Conservation (phyloP, 176 grass and related monocot species). For the Phoenix roebelenii region DNA sequence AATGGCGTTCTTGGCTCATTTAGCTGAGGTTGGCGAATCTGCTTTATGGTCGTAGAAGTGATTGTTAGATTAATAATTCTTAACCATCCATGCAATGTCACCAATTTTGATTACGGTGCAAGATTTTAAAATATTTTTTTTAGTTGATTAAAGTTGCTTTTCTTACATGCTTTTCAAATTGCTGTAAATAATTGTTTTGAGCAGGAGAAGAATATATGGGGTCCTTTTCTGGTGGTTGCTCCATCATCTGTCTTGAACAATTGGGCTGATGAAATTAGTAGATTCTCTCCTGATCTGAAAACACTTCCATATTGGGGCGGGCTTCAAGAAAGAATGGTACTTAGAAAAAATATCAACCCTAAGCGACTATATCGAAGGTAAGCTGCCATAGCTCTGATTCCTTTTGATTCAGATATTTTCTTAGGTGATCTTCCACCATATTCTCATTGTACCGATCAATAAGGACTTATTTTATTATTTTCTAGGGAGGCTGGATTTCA, state of each 20-base stretch:
- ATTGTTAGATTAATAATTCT: no score
- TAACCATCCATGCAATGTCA: no score
- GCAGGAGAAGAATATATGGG: slow-evolving; percentile 99
- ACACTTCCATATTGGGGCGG: slow-evolving; percentile 97
- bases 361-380: slow-evolving; percentile 94
- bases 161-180: no score
- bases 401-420: not conserved
- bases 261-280: slow-evolving; percentile 92
- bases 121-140: no score
- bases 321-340: slow-evolving; percentile 59
- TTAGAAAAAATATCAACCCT: slow-evolving; percentile 95
- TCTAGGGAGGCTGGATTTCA: slow-evolving; percentile 87
- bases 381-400: not conserved
- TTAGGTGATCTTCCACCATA: no score
- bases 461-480: slow-evolving; percentile 17
- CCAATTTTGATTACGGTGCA: no score
- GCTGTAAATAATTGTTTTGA: not conserved
- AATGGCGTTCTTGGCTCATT: slow-evolving; percentile 97
- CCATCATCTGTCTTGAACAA: slow-evolving; percentile 99
- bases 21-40: slow-evolving; percentile 78
- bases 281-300: slow-evolving; percentile 97
- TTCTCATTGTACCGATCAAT: slow-evolving; percentile 1
- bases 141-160: no score
- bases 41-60: no score
- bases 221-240: slow-evolving; percentile 96